Base-by-base conservation (phyloP, 2,329 filamentous ascomycete species). In the Neonectria hederae region DNA sequence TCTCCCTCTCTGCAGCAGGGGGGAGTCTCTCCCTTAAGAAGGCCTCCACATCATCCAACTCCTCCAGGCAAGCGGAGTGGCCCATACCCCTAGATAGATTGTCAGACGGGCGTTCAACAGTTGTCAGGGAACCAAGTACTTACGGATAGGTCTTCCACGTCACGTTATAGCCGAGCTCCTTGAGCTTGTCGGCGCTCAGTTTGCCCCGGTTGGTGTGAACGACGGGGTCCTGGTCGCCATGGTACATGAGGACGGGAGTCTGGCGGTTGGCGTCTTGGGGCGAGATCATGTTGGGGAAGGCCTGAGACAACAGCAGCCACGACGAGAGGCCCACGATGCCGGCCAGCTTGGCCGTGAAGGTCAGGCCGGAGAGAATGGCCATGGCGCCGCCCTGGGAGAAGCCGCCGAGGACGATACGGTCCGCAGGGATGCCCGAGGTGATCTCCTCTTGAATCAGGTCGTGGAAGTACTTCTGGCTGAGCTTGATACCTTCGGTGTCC, bases 321-420 rank as follows among this genome's bases (percentile, higher is more conserved):
- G 89, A 91, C 13, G 92, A 96, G 66, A 98, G 81, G 8, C 90
- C 93, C 67, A 97, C 90, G 68, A 98, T 92, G 67, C 94, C 95
- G n/a, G 89, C 95, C 17, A 98, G 83, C 80, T 93, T 93, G 71
- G 87, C 84, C 63, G 82, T 80, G 69, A 83, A 87, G 5, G 94
- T 97, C 45, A 97, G 80, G 5, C 93, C 94, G 0, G 92, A 85
- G 74, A 97, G 88, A 42, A 98, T 80, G 21, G 93, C 89, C 84
- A 97, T 93, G 61, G 94, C 94, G 56, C 93, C 95, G 63, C 95
- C 95, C 80, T 98, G 89, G 24, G 89, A 92, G 83, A 95, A 96
- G 43, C 92, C 92, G 35, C 92, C 95, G 7, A 98, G 81, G 19
- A 98, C 88, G 74, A 99, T 94, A 57, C 94, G 91, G 63, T 92